Evolutionary conservation across 2,329 filamentous ascomycete genomes (phyloP).

Genomic region (Penicillium capsulatum): DNA sequence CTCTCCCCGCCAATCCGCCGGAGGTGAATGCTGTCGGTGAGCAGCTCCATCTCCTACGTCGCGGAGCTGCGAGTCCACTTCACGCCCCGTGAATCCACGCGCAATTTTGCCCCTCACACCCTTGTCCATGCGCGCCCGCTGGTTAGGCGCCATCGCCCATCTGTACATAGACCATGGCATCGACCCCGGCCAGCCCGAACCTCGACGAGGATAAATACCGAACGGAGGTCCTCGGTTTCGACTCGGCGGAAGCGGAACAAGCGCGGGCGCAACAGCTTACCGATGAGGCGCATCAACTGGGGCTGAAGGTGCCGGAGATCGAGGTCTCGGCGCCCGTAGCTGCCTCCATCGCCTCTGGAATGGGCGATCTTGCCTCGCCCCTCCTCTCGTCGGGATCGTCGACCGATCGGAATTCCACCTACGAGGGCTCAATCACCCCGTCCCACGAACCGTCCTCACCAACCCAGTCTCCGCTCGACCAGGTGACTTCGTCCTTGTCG

Average conservation of each 20-base stretch:
- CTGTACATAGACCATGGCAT: constrained; percentile 24
- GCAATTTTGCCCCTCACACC: not conserved
- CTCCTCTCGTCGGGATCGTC: constrained; percentile 32
- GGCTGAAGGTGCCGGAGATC: constrained; percentile 33
- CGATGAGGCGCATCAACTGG: constrained; percentile 37
- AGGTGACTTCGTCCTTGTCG: constrained; percentile 30
- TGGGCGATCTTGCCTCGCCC: constrained; percentile 34
- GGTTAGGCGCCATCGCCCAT: constrained; percentile 18
- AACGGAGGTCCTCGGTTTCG: constrained; percentile 33
- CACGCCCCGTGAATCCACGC: constrained; percentile 8
- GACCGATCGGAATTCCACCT: constrained; percentile 30
- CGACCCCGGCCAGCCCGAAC: constrained; percentile 11
- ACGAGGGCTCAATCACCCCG: constrained; percentile 26
- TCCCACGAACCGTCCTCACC: constrained; percentile 18
- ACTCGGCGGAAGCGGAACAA: constrained; percentile 35
- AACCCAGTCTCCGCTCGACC: constrained; percentile 23
- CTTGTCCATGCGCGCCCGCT: constrained; percentile 22
- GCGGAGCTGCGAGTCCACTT: constrained; percentile 30
- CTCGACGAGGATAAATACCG: constrained; percentile 40
- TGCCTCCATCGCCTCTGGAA: constrained; percentile 35
- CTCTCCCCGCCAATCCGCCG: constrained; percentile 6
- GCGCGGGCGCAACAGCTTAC: constrained; percentile 36
- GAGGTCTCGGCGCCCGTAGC: constrained; percentile 33
- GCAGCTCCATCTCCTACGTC: constrained; percentile 29
- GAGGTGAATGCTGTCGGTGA: constrained; percentile 31